Conservation (phyloP, 202 grass and related monocot genomes). For the Musa balbisiana region DNA sequence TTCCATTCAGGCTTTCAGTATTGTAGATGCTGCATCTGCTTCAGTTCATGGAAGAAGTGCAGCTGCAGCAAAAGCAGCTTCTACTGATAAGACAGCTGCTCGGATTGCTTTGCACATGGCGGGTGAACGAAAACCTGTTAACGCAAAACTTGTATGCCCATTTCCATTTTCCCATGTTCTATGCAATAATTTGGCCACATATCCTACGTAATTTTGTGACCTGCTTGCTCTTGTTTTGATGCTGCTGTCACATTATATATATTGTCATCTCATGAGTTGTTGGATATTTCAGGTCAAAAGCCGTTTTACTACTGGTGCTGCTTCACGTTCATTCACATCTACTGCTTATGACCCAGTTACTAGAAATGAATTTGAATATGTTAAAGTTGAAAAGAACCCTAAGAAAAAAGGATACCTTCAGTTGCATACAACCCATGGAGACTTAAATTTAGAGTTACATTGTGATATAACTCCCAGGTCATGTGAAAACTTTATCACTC, state of each 20-base stretch:
- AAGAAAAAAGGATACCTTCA: conserved; percentile 99
- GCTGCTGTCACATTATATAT: too few species aligned
- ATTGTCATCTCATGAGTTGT: conserved; percentile 7
- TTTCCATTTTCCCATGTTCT: conserved; percentile 22
- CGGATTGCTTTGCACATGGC: conserved; percentile 90
- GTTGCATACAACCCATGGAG: conserved; percentile 86
- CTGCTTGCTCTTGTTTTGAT: background rate
- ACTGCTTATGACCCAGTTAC: conserved; percentile 92
- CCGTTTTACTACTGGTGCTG: conserved; percentile 76
- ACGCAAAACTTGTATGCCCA: conserved; percentile 73
- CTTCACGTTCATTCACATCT: conserved; percentile 92
- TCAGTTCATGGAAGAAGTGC: conserved; percentile 89
- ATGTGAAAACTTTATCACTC: conserved; percentile 94
- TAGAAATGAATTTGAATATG: conserved; percentile 79
- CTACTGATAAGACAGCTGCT: conserved; percentile 84
- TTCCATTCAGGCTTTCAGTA: conserved; percentile 63
- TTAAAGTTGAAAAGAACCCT: conserved; percentile 89
- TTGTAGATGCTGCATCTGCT: conserved; percentile 96
- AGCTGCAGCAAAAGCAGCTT: conserved; percentile 72
- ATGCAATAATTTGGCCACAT: background rate
- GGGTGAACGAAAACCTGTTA: conserved; percentile 70
- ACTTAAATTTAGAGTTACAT: conserved; percentile 93
- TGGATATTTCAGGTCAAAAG: conserved; percentile 81
- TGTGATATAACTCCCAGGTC: conserved; percentile 86
- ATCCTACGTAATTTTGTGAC: background rate